Conservation (phyloP, 208 protist genomes). For the Crithidia thermophila region DNA sequence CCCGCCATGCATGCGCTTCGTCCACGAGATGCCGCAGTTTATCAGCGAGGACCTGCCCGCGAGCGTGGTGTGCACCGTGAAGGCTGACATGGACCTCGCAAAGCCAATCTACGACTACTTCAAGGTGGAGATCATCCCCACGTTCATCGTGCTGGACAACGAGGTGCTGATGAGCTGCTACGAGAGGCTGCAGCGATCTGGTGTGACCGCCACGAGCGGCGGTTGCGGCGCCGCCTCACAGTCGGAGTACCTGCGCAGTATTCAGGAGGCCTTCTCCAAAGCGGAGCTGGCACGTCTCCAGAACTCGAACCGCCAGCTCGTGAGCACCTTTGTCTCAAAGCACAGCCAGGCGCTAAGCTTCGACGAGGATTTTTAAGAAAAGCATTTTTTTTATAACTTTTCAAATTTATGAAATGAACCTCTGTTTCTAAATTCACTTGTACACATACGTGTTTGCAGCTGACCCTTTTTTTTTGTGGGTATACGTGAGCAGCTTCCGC, state of each 20-base stretch:
- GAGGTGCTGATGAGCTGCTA: slow-evolving; percentile 42
- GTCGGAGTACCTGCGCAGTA: slow-evolving; percentile 7
- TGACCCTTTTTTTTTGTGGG: not conserved
- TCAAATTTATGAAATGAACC: too few relatives aligned
- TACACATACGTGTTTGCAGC: not conserved
- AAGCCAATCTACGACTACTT: slow-evolving; percentile 75
- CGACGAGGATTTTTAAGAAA: slow-evolving; percentile 76
- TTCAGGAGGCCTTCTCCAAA: slow-evolving; percentile 40
- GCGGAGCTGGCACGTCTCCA: slow-evolving; percentile 71
- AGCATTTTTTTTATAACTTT: too few relatives aligned
- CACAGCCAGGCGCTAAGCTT: slow-evolving; percentile 59
- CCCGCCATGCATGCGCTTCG: slow-evolving; percentile 84
- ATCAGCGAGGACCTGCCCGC: slow-evolving; percentile 45
- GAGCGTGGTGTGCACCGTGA: slow-evolving; percentile 50
- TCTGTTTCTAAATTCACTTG: not conserved
- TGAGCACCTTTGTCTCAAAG: slow-evolving; percentile 75
- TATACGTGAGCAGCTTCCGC: too few relatives aligned
- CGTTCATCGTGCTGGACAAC: slow-evolving; percentile 82
- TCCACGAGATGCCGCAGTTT: slow-evolving; percentile 56
- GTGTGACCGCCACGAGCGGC: slow-evolving; percentile 6
- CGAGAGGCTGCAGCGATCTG: slow-evolving; percentile 21
- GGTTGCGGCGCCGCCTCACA: slow-evolving; percentile 7
- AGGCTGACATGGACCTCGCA: slow-evolving; percentile 85
- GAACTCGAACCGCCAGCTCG: slow-evolving; percentile 60
- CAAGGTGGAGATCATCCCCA: slow-evolving; percentile 76